Conservation (phyloP, 768 basidiomycete species). For the Boletus vinaceobasis region DNA sequence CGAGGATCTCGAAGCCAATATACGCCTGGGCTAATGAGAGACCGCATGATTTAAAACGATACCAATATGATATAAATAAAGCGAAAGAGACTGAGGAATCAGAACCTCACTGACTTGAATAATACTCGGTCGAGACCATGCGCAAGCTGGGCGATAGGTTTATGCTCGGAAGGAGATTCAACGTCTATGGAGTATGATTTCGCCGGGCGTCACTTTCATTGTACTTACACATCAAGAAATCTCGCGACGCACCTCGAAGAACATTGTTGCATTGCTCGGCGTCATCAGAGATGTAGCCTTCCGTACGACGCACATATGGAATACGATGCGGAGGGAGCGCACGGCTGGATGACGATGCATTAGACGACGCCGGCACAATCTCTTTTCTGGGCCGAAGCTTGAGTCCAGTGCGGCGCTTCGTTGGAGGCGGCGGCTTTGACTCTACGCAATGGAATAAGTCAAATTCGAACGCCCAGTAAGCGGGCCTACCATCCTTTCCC, state of each 20-base stretch:
- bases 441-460: background rate
- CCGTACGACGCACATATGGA: conserved; percentile 26
- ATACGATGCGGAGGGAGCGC: conserved; percentile 21
- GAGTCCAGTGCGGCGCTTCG: background rate
- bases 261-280: background rate
- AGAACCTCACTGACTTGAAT: conserved; percentile 57
- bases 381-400: conserved; percentile 7
- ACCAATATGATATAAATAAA: background rate
- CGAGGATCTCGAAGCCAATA: conserved; percentile 87
- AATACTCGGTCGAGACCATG: conserved; percentile 69
- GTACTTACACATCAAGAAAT: background rate
- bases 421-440: conserved; percentile 10
- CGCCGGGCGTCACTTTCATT: background rate
- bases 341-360: conserved; percentile 5
- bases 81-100: background rate
- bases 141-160: conserved; percentile 58
- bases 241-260: conserved; percentile 16
- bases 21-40: conserved; percentile 65
- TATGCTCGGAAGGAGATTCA: conserved; percentile 39
- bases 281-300: conserved; percentile 22
- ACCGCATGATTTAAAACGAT: background rate
- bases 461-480: background rate
- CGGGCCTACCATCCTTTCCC: conserved; percentile 25
- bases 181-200: conserved; percentile 36
- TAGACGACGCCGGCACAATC: background rate